Evolutionary conservation across 805 yeast species (phyloP), one percentile per base, ranked within the genome.

Genomic region (Wickerhamiella kurtzmanii): DNA sequence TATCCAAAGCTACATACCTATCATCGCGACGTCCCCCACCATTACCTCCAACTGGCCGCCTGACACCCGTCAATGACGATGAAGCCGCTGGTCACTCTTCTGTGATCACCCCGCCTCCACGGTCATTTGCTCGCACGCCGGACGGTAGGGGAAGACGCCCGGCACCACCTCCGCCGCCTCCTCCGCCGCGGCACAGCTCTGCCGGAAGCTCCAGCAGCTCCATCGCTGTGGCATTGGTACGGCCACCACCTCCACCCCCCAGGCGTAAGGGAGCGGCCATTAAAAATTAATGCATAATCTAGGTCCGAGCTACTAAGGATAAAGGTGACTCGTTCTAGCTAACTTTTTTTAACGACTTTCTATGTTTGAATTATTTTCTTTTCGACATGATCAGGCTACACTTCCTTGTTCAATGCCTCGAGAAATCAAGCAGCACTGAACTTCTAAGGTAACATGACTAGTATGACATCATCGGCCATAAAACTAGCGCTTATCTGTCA

Each of bases 181-280:
- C 41, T 11, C 41, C 41, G 9, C 41, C 41, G 15, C 41, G 41
- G 19, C 22, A 18, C 25, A 38, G 25, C 11, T 25, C 32, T 25
- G 32, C 32, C n/a, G n/a, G n/a, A 6, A 19, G 25, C 22, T 38
- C 41, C 9, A 21, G 25, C 13, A 38, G 41, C 25, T 38, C 41
- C 4, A 15, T 38, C 16, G 41, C 25, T 8, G 25, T 38, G 22
- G 41, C 20, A 8, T 25, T 38, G 5, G n/a, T 19, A 5, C 22
- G 41, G 21, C 41, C 41, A 5, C 41, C 41, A 15, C 41, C 41
- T 8, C 41, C 41, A 5, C 41, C 41, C 9, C 41, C 41, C 4
- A 22, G 25, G n/a, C 38, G 38, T 15, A 36, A 36, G 16, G 19
- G 8, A 17, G n/a, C n/a, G n/a, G n/a, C n/a, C n/a, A 11, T 25